Evolutionary conservation across 257 asterid genomes (phyloP), one percentile per base, ranked within the genome.

Genomic region (Catharanthus roseus): DNA sequence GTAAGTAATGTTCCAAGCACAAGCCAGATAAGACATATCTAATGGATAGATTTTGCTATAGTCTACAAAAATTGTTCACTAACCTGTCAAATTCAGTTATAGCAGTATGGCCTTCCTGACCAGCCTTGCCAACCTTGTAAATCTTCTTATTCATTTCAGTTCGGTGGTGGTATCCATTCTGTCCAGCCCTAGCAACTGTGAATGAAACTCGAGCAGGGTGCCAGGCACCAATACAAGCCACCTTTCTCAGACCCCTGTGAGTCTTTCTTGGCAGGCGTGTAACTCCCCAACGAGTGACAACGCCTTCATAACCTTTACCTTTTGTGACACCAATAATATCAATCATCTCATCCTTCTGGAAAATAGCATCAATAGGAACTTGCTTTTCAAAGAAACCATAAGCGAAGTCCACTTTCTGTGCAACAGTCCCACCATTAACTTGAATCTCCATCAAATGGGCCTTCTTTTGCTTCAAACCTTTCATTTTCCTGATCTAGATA

Each of bases 221-320:
- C 97, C 97, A 91, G 6, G 96, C 96, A 57, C 97, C 97, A 77
- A 91, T 89, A 86, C 97, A 91, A 6, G 96, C 97, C n/a, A 91
- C 97, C 90, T 91, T 91, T 24, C 96, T 91, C 4, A 91, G 86
- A 79, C 93, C 96, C 65, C 96, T 89, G 77, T 89, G 96, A 69
- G 97, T 91, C 65, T 91, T 91, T 29, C 96, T 91, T 4, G 97
- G 97, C 69, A 91, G 96, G 44, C 97, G 92, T 28, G 97, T 91
- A 16, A 91, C 97, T 70, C 97, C 97, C 96, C 97, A 91, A 80
- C 97, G 86, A 18, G 97, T 89, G 0, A 91, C 96, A 54, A 91
- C 97, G 75, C 97, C 97, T 80, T 89, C 96, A 50, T 87, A 91
- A 65, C 97, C 96, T 55, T 91, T 89, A 3, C 97, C 97, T 83